Conservation (phyloP, 1,139 yeast genomes). For the Casaregolazyma lundiana region DNA sequence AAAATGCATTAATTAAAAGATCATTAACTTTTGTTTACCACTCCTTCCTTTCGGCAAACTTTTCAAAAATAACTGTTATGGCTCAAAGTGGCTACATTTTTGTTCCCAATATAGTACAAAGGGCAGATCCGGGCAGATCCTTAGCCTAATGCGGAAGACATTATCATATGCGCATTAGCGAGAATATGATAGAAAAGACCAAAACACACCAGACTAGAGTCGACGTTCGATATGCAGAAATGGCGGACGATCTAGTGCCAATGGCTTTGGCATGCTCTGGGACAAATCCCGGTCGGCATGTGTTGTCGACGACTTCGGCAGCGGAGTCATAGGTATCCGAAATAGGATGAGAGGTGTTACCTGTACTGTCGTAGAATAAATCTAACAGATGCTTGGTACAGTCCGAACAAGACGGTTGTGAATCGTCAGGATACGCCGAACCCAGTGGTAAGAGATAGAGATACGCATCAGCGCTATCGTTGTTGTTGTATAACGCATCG, state of each 20-base stretch:
- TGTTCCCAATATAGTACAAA: background rate
- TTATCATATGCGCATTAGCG: slow-evolving; percentile 1
- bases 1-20: background rate
- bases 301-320: slow-evolving; percentile 20
- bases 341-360: slow-evolving; percentile 22
- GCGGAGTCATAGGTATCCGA: slow-evolving; percentile 29
- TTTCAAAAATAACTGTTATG: too few species aligned
- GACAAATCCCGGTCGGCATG: slow-evolving; percentile 21
- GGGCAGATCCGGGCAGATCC: background rate
- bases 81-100: too few species aligned
- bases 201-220: background rate
- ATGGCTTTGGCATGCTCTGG: slow-evolving; percentile 18
- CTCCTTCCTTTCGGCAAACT: too few species aligned
- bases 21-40: too few species aligned
- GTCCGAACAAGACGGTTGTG: slow-evolving; percentile 24
- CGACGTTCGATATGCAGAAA: background rate
- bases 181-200: slow-evolving; percentile 1
- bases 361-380: slow-evolving; percentile 25
- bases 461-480: slow-evolving; percentile 28
- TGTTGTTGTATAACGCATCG: slow-evolving; percentile 26
- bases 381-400: slow-evolving; percentile 29
- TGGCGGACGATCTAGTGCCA: slow-evolving; percentile 10
- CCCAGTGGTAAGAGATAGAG: slow-evolving; percentile 32
- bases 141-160: background rate
- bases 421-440: slow-evolving; percentile 22